Evolutionary conservation across 169 alveolate genomes (phyloP).

Genomic region (Eimeria praecox): DNA sequence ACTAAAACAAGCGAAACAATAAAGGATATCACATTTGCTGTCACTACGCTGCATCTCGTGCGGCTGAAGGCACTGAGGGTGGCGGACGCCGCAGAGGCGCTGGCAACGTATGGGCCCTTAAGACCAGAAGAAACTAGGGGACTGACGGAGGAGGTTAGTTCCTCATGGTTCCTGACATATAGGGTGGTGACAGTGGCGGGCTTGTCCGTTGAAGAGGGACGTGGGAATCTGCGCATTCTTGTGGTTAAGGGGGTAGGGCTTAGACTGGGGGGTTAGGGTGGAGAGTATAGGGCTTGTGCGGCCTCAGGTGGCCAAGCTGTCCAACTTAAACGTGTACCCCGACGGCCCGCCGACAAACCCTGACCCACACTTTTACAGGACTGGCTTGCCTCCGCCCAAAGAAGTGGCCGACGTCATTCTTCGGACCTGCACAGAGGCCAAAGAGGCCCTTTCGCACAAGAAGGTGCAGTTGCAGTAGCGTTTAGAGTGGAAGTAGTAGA

Average conservation of each 20-base stretch:
- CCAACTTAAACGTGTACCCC: conserved; percentile 88
- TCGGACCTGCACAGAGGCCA: conserved; percentile 92
- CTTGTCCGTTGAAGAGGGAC: background rate
- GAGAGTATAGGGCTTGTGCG: background rate
- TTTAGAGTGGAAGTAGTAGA: background rate
- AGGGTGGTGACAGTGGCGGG: background rate
- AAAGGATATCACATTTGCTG: conserved; percentile 89
- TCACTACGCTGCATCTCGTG: conserved; percentile 88
- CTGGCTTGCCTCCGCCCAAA: conserved; percentile 95
- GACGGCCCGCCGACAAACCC: conserved; percentile 94
- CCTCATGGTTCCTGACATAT: background rate
- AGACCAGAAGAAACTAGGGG: conserved; percentile 97
- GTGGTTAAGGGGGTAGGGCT: background rate
- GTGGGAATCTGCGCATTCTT: background rate
- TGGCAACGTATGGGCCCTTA: conserved; percentile 96
- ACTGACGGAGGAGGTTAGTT: conserved; percentile 92
- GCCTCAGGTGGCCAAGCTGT: conserved; percentile 86
- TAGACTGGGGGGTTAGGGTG: background rate
- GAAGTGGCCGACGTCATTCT: conserved; percentile 92
- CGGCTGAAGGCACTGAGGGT: conserved; percentile 91
- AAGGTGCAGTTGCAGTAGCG: conserved; percentile 83
- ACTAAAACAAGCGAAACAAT: conserved; percentile 87
- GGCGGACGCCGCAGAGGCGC: conserved; percentile 91
- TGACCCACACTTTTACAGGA: conserved; percentile 95
- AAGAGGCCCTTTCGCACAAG: conserved; percentile 89